Percentiles rank a stretch among this genome's conserved stretches.
These are phyloP conservation scores for Dendrobium officinale DNA, from an alignment of 106 monocot species.

Conservation along the genomic window DNA sequence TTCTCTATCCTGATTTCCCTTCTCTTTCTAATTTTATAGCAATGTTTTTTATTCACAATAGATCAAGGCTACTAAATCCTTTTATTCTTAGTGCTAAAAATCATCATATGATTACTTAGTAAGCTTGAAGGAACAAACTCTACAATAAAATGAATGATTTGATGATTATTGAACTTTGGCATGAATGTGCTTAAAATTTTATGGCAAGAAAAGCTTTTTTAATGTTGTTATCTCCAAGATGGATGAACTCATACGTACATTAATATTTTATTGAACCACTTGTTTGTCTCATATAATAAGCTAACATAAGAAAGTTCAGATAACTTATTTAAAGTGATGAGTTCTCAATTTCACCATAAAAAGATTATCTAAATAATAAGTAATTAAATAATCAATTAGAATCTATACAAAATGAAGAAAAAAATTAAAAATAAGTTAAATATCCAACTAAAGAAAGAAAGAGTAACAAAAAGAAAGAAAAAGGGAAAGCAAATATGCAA, in stretches of 20 bases:
- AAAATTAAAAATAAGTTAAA: slow-evolving; percentile 5
- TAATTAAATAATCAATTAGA: slow-evolving; percentile 73
- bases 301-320: slow-evolving; percentile 4
- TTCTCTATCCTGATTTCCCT: too few relatives aligned
- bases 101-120: too few relatives aligned
- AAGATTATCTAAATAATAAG: slow-evolving; percentile 68
- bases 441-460: neutral
- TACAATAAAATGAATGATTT: too few relatives aligned
- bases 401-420: slow-evolving; percentile 37
- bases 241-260: neutral
- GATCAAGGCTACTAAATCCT: too few relatives aligned
- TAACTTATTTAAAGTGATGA: slow-evolving; percentile 65
- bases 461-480: neutral
- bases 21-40: too few relatives aligned
- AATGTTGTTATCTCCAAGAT: neutral
- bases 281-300: neutral
- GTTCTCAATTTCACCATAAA: slow-evolving; percentile 76
- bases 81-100: too few relatives aligned
- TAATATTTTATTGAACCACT: neutral
- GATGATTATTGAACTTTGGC: neutral
- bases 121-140: too few relatives aligned
- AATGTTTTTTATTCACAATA: too few relatives aligned
- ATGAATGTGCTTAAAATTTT: neutral
- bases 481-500: slow-evolving; percentile 69
- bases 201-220: neutral